phyloP scores from a whole-genome alignment of 305 asterid species.

The Fraxinus nigra region DNA sequence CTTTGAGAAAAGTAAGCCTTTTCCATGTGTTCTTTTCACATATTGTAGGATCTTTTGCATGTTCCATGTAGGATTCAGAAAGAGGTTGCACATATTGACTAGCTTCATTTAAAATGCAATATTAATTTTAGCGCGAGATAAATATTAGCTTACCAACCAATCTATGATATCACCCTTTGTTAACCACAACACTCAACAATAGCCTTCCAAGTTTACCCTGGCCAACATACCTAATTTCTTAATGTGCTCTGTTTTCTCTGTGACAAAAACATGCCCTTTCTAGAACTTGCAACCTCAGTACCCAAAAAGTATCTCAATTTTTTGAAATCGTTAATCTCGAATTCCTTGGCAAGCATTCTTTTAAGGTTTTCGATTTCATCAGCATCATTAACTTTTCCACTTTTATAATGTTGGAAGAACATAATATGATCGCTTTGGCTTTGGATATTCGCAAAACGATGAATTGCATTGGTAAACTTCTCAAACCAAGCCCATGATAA shows the following conservation, averaged over 20 bases:
- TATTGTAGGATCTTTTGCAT: background rate
- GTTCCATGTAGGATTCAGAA: background rate
- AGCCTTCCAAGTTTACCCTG: background rate
- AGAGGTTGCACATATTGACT: background rate
- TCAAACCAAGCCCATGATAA: background rate
- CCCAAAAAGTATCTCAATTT: background rate
- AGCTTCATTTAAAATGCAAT: background rate
- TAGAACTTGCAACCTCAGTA: background rate
- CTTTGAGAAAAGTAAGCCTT: background rate
- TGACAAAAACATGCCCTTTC: background rate
- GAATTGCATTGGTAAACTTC: background rate
- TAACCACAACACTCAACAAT: background rate
- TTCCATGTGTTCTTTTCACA: background rate
- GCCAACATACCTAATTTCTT: background rate
- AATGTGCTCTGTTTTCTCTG: background rate
- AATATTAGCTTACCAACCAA: background rate
- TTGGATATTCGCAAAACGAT: background rate
- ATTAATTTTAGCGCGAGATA: background rate
- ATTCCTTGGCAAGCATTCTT: background rate
- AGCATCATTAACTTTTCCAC: background rate
- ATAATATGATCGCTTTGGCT: background rate
- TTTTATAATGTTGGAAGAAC: background rate
- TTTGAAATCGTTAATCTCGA: background rate
- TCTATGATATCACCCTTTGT: background rate
- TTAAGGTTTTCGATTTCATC: background rate